phyloP scores from a whole-genome alignment of 2,329 filamentous ascomycete species.

The Penicillium sp. region DNA sequence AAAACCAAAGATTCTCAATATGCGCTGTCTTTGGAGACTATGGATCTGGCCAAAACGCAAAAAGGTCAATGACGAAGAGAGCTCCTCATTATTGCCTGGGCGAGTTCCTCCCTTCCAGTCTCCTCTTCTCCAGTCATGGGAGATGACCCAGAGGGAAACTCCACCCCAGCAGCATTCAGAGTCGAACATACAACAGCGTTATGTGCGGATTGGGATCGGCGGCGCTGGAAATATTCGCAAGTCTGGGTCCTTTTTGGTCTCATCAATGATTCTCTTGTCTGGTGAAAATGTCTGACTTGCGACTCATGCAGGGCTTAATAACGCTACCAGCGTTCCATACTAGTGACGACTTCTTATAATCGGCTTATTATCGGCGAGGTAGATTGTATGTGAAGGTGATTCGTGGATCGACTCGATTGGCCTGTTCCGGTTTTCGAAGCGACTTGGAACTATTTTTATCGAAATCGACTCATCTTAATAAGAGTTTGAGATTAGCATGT shows the following conservation, averaged over 20 bases:
- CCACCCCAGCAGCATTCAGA: background rate
- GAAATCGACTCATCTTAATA: too few species aligned
- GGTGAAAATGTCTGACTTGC: slow-evolving; percentile 5
- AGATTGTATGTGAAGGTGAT: too few species aligned
- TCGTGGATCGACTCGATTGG: too few species aligned
- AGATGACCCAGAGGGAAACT: slow-evolving; percentile 1
- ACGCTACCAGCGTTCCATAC: too few species aligned
- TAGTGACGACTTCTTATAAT: too few species aligned
- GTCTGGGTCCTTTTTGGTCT: slow-evolving; percentile 10
- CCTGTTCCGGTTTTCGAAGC: too few species aligned
- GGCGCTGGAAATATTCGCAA: slow-evolving; percentile 23
- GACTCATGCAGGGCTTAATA: slow-evolving; percentile 5
- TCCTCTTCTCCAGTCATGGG: slow-evolving; percentile 7
- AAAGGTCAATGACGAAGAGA: slow-evolving; percentile 9
- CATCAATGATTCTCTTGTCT: background rate
- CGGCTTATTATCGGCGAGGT: too few species aligned
- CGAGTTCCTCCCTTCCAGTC: background rate
- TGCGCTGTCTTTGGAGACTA: slow-evolving; percentile 15
- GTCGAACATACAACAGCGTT: slow-evolving; percentile 11
- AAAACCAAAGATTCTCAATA: too few species aligned
- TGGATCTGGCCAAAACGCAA: slow-evolving; percentile 14
- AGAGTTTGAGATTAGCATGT: too few species aligned
- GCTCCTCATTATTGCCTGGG: slow-evolving; percentile 6
- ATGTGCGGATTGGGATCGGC: slow-evolving; percentile 21
- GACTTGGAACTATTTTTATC: too few species aligned